Evolutionary conservation across 495 filamentous ascomycete genomes (phyloP).

Genomic region (Extremus antarcticus): DNA sequence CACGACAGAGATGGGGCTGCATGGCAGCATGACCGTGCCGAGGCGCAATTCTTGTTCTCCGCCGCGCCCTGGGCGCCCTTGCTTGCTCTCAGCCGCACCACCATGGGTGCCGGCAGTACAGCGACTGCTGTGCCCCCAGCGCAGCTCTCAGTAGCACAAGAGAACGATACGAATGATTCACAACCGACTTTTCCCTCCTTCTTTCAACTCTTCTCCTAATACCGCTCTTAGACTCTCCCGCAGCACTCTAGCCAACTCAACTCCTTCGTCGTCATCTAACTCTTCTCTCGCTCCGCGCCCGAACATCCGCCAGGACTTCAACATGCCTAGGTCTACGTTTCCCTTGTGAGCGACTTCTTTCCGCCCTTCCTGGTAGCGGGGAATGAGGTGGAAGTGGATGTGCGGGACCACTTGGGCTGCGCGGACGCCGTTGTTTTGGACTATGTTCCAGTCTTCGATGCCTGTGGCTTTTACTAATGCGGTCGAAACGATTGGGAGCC

Average conservation of each 20-base stretch:
- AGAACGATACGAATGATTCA: not conserved
- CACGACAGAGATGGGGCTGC: not conserved
- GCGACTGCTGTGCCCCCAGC: no score
- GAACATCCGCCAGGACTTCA: slow-evolving; percentile 69
- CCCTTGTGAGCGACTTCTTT: slow-evolving; percentile 30
- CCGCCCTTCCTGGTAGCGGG: slow-evolving; percentile 36
- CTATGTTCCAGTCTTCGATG: slow-evolving; percentile 76
- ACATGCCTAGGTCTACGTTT: slow-evolving; percentile 34
- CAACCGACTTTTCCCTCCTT: not conserved
- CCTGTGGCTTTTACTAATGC: slow-evolving; percentile 54
- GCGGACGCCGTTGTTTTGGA: slow-evolving; percentile 84
- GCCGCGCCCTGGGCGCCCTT: not conserved
- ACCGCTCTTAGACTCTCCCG: slow-evolving; percentile 36
- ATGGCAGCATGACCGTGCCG: not conserved
- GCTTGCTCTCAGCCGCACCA: not conserved
- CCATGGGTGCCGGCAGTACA: not conserved
- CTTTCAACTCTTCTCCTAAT: slow-evolving; percentile 28
- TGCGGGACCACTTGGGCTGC: slow-evolving; percentile 88
- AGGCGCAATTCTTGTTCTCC: not conserved
- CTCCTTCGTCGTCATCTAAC: slow-evolving; percentile 76
- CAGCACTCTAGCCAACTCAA: slow-evolving; percentile 48
- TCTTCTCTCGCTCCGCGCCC: slow-evolving; percentile 72
- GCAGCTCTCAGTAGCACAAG: no score
- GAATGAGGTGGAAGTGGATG: slow-evolving; percentile 88
- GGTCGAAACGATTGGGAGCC: slow-evolving; percentile 63